Conservation (phyloP, 345 rosid genomes). For the Viola odorata region DNA sequence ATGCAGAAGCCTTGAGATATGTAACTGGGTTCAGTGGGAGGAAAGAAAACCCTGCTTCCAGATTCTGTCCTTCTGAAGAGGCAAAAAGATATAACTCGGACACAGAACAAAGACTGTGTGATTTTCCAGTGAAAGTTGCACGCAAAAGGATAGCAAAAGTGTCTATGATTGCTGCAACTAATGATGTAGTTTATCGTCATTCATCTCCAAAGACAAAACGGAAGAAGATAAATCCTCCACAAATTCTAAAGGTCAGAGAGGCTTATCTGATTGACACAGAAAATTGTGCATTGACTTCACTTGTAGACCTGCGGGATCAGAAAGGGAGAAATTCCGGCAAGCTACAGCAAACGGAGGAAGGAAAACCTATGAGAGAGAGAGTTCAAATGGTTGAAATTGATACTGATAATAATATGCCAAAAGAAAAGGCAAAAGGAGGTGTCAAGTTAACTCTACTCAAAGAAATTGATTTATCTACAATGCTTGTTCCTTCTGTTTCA, state of each 20-base stretch:
- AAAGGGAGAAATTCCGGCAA: conserved; percentile 21
- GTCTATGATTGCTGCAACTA: conserved; percentile 12
- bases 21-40: conserved; percentile 1
- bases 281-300: conserved; percentile 34
- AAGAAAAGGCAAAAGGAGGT: conserved; percentile 25
- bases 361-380: conserved; percentile 10
- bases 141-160: conserved; percentile 14
- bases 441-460: conserved; percentile 14
- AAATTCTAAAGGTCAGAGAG: conserved; percentile 15
- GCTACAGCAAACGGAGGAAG: conserved; percentile 20
- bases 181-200: conserved; percentile 10
- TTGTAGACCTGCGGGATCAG: conserved; percentile 32
- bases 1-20: conserved; percentile 11
- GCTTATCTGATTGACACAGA: conserved; percentile 22
- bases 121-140: conserved; percentile 20
- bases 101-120: conserved; percentile 20
- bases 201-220: conserved; percentile 23
- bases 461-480: conserved; percentile 17
- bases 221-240: conserved; percentile 21
- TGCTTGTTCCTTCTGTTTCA: conserved; percentile 11
- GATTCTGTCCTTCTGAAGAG: not conserved
- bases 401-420: conserved; percentile 20
- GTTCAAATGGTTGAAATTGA: conserved; percentile 25
- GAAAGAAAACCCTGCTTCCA: not conserved
- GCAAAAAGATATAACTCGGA: conserved; percentile 8